Base-by-base conservation (phyloP, 306 rosid genomes). In the Crotalaria pallida region DNA sequence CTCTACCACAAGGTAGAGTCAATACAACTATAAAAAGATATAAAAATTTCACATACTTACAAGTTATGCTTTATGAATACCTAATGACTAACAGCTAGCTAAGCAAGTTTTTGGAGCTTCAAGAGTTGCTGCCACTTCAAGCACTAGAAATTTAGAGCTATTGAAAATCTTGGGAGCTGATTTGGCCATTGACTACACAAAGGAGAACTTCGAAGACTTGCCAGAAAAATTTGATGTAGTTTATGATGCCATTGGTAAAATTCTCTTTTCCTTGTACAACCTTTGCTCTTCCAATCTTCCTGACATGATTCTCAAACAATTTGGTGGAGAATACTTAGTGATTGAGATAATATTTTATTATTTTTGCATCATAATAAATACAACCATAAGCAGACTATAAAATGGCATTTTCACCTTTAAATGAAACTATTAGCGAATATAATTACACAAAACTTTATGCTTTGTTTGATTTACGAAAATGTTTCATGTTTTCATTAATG, bases 31-130 rank as follows among this genome's bases (percentile, higher is more conserved):
- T 1, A 41, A 61, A 70, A 31, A 63, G 55, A 36, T 4, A 4
- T 40, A 24, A 22, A 58, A 44, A 31, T 33, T 21, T 67, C 44
- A 41, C 21, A 12, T 21, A 40, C 41, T 68, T 13, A 69, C 11
- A 52, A 52, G 51, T 22, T 61, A 40, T 23, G 29, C 12, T 49
- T 51, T 29, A 69, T 62, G 23, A 36, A n/a, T 58, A n/a, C 15
- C 53, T 50, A 49, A 74, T 48, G 45, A 41, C 22, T 50, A 67
- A 33, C 80, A 94, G 99, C 79, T 94, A 59, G 99, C 96, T 23
- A 94, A 88, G 77, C 89, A 94, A 63, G 97, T 94, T 10, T 91
- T 88, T 70, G 97, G 99, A 18, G 99, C 99, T 67, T 87, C 96
- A 41, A 84, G 83, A 84, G 86, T 94, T 13, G 96, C 89, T 11